Conservation (phyloP, 2,329 filamentous ascomycete genomes). For the Ceratocystis cubensis region DNA sequence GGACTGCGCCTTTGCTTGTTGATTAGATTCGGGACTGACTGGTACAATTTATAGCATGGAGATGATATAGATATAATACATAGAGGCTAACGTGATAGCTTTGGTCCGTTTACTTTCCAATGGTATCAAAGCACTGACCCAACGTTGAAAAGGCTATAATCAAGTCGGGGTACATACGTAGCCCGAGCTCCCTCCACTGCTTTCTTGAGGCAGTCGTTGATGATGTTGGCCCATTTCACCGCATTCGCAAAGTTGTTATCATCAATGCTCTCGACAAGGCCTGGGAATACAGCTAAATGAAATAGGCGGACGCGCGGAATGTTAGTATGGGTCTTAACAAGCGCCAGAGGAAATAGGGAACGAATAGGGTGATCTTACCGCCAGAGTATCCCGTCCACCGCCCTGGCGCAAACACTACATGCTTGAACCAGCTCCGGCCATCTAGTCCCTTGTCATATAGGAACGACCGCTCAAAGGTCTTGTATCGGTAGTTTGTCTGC, state of each 20-base stretch:
- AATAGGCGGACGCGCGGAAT: conserved; percentile 6
- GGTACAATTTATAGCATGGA: too few relatives aligned
- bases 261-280: conserved; percentile 50
- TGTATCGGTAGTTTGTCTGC: conserved; percentile 66
- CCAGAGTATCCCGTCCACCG: conserved; percentile 86
- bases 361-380: conserved; percentile 34
- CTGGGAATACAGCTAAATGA: conserved; percentile 45
- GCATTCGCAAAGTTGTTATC: conserved; percentile 45
- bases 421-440: conserved; percentile 78
- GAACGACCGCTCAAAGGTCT: conserved; percentile 70
- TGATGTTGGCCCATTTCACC: conserved; percentile 46
- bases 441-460: conserved; percentile 65
- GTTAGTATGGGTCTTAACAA: conserved; percentile 18
- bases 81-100: too few relatives aligned
- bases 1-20: neutral
- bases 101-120: too few relatives aligned
- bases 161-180: neutral
- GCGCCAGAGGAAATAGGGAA: conserved; percentile 5
- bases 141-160: neutral
- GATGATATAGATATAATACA: too few relatives aligned
- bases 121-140: neutral
- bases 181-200: conserved; percentile 26
- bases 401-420: conserved; percentile 84
- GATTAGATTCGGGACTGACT: too few relatives aligned
- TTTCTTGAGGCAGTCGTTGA: conserved; percentile 38